Evolutionary conservation across 805 yeast genomes (phyloP), one percentile per base, ranked within the genome.

Genomic region (Nakazawaea wickerhamii): DNA sequence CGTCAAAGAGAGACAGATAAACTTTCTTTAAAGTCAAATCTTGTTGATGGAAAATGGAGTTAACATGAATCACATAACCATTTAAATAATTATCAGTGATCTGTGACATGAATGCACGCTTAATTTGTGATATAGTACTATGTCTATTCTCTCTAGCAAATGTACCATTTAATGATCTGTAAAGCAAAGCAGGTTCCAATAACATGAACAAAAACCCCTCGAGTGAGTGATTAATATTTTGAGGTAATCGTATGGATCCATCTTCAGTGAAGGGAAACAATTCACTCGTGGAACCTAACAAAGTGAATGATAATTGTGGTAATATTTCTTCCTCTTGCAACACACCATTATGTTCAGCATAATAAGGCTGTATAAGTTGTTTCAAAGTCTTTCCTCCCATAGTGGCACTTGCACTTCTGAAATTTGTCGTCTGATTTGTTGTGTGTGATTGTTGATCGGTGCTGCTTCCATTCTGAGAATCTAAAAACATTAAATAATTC

Each of bases 141-240:
- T 22, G 28, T 26, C 30, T 61, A 50, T 49, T 59, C 57, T 33
- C 52, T 38, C 18, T 51, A 38, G 30, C 61, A 64, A 10, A 71
- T 48, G 17, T 54, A 51, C 13, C 40, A 4, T 57, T 59, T 27
- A 87, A 59, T 33, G 65, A 58, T 40, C 71, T 70, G 59, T 75
- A 86, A 3, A 88, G 61, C 26, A 89, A 60, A 0, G 86, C 91
- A 1, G 88, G 83, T 57, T 89, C 96, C 31, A 82, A 63, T 1
- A 84, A 61, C 21, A 68, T 58, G 43, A 71, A 76, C 25, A 86
- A 57, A 21, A 79, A 51, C 0, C 79, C 79, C 35, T 81, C 68
- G 19, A 74, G 65, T 5, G 88, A 74, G 46, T 71, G 73, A 20
- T 79, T 74, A 13, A 83, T 58, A 33, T 67, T 65, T 1, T 58